Conservation (phyloP, 768 basidiomycete species). For the Lactarius akahatsu region DNA sequence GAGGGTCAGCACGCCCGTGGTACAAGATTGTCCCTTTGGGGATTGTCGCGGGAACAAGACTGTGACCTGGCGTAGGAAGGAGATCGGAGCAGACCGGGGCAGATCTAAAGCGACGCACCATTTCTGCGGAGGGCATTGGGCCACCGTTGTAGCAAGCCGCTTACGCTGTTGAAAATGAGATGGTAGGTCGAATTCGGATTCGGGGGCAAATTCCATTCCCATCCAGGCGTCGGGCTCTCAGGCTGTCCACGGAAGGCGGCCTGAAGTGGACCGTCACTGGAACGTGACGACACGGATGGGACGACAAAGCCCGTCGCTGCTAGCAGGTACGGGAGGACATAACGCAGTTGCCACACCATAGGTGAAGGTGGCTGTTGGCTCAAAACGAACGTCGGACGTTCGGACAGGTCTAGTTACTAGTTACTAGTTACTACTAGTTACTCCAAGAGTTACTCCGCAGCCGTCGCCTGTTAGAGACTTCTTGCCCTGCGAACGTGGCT, state of each 20-base stretch:
- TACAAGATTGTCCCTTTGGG: constrained; percentile 27
- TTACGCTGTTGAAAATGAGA: constrained; percentile 39
- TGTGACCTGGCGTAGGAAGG: constrained; percentile 16
- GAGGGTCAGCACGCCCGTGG: constrained; percentile 20
- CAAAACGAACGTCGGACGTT: no score
- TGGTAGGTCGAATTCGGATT: constrained; percentile 36
- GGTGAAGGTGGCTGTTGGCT: not conserved
- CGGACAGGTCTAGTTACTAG: no score
- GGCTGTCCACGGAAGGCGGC: not conserved
- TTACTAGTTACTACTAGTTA: no score
- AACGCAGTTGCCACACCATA: not conserved
- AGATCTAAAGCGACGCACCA: constrained; percentile 9
- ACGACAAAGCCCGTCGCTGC: not conserved
- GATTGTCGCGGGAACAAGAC: constrained; percentile 24
- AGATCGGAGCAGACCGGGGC: not conserved
- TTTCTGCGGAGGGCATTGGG: constrained; percentile 37
- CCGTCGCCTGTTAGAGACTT: no score
- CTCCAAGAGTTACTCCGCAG: no score
- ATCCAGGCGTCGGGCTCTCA: not conserved
- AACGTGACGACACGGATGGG: constrained; percentile 19
- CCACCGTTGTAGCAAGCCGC: constrained; percentile 41
- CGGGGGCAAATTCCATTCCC: constrained; percentile 29
- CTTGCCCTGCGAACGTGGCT: no score
- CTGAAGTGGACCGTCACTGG: constrained; percentile 32
- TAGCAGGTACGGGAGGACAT: not conserved